Conservation (phyloP, 129 eudicot species). For the Artemisia argyi region DNA sequence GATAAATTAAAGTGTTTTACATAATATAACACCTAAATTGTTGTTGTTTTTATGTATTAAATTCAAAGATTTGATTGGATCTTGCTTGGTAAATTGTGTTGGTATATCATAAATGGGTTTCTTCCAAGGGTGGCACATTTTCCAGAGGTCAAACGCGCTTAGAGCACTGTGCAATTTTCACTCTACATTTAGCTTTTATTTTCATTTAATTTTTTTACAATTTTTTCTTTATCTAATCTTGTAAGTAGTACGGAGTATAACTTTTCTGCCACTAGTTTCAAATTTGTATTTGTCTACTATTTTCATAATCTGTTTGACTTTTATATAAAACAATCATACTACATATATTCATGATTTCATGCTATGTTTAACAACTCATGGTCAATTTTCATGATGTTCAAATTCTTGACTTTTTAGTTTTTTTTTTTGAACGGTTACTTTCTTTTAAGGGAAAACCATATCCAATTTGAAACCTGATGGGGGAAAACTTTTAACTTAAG, state of each 20-base stretch:
- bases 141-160: conserved; percentile 37
- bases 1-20: not conserved
- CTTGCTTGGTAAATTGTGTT: conserved; percentile 38
- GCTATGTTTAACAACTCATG: no score
- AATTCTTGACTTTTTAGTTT: not conserved
- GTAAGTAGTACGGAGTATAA: no score
- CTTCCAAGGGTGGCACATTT: conserved; percentile 36
- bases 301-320: not conserved
- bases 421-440: no score
- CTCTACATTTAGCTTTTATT: not conserved
- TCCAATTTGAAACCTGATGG: no score
- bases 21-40: conserved; percentile 5
- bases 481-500: no score
- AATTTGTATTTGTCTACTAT: not conserved
- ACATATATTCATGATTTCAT: not conserved
- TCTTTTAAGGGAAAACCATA: no score
- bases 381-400: not conserved
- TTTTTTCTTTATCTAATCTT: not conserved
- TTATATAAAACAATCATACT: not conserved
- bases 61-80: conserved; percentile 26
- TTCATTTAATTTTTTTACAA: not conserved
- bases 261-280: not conserved
- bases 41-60: conserved; percentile 7
- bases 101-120: conserved; percentile 17
- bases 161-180: conserved; percentile 23